Conservation (phyloP, 805 yeast genomes). For the Candida odintsovae region DNA sequence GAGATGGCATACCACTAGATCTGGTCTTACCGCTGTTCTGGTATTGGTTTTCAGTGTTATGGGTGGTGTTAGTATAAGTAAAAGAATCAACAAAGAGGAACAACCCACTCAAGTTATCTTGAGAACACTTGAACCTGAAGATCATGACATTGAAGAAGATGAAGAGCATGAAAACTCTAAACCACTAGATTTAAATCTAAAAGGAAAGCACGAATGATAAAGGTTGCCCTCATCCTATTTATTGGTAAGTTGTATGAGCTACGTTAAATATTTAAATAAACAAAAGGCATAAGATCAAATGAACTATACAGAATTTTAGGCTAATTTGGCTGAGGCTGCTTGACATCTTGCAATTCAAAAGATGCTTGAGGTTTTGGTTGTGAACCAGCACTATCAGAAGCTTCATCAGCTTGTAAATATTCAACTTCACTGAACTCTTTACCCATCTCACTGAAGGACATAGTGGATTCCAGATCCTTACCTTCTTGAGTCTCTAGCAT, state of each 20-base stretch:
- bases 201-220: slow-evolving; percentile 1
- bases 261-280: neutral
- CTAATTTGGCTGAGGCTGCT: neutral
- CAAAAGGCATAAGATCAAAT: neutral
- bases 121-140: slow-evolving; percentile 27
- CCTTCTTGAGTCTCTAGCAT: slow-evolving; percentile 43
- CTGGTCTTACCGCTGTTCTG: slow-evolving; percentile 76
- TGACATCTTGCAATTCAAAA: neutral
- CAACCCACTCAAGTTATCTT: slow-evolving; percentile 30
- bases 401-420: neutral
- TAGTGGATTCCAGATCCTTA: neutral
- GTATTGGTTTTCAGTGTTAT: slow-evolving; percentile 58
- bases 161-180: slow-evolving; percentile 25
- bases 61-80: slow-evolving; percentile 41
- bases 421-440: neutral
- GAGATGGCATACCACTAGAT: slow-evolving; percentile 89
- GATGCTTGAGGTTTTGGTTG: neutral
- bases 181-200: slow-evolving; percentile 2
- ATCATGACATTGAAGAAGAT: slow-evolving; percentile 23
- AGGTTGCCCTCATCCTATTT: no score
- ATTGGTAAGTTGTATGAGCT: neutral
- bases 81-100: slow-evolving; percentile 27
- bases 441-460: slow-evolving; percentile 16
- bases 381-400: neutral
- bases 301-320: neutral